A percentile compares a stretch with the other conserved stretches of the same genome.
phyloP scores from a whole-genome alignment of 352 stramenopile genomes.

The Globisporangium viniferum region DNA sequence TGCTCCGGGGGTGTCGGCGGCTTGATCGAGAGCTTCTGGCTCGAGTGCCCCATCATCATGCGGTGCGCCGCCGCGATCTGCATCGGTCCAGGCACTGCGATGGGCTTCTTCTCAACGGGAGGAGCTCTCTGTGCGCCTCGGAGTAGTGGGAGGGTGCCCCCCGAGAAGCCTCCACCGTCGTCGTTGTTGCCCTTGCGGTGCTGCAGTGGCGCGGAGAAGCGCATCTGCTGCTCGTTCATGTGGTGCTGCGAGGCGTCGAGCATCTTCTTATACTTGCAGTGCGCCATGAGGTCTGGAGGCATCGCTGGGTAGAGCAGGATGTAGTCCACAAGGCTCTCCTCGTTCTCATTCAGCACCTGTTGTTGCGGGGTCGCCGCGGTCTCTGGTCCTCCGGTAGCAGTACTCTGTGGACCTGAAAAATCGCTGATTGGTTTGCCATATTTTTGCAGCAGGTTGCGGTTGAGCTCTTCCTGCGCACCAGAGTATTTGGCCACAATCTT shows the following conservation, averaged over 20 bases:
- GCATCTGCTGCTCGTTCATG: slow-evolving; percentile 79
- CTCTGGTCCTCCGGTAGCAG: neutral
- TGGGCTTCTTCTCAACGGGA: slow-evolving; percentile 53
- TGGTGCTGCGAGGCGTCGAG: slow-evolving; percentile 76
- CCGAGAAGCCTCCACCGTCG: slow-evolving; percentile 25
- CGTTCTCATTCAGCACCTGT: slow-evolving; percentile 12
- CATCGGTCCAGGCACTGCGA: slow-evolving; percentile 59
- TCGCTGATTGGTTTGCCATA: slow-evolving; percentile 58
- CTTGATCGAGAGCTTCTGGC: slow-evolving; percentile 75
- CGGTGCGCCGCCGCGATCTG: slow-evolving; percentile 75
- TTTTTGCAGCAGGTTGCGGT: slow-evolving; percentile 60
- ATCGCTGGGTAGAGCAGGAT: slow-evolving; percentile 58
- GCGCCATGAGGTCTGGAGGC: slow-evolving; percentile 21
- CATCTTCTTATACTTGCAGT: slow-evolving; percentile 72
- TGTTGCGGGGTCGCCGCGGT: neutral
- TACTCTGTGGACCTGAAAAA: slow-evolving; percentile 17
- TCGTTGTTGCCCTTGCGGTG: slow-evolving; percentile 42
- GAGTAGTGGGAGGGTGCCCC: slow-evolving; percentile 34
- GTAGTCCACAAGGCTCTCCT: slow-evolving; percentile 69
- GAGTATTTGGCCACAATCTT: slow-evolving; percentile 73
- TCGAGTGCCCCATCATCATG: slow-evolving; percentile 83
- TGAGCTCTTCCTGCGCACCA: slow-evolving; percentile 58
- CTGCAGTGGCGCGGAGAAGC: slow-evolving; percentile 74
- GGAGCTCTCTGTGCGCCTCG: slow-evolving; percentile 41
- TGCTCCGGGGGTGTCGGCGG: slow-evolving; percentile 64